Conservation (phyloP, 2,329 filamentous ascomycete species). For the Fusarium musae region DNA sequence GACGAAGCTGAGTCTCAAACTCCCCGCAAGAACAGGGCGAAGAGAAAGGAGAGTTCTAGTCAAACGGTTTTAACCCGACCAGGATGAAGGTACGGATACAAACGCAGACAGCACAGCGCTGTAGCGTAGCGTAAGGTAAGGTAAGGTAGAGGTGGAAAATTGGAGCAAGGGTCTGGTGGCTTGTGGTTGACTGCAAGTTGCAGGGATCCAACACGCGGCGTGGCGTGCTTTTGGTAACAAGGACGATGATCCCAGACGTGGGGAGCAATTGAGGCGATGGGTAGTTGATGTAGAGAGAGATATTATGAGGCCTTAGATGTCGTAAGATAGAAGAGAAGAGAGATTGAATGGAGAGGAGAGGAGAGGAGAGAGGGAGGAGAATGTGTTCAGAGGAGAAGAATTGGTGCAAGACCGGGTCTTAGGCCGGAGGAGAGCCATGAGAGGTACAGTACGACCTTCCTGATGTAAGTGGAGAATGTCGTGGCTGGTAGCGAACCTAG, state of each 20-base stretch:
- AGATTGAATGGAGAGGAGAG: neutral
- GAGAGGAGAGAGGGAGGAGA: conserved; percentile 4
- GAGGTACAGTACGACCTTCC: conserved; percentile 7
- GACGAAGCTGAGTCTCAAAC: conserved; percentile 42
- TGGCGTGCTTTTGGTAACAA: conserved; percentile 41
- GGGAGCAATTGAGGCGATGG: conserved; percentile 25
- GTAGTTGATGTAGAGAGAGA: neutral
- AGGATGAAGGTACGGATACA: conserved; percentile 1
- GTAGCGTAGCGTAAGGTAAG: conserved; percentile 25
- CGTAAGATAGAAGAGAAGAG: neutral
- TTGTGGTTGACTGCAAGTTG: conserved; percentile 37
- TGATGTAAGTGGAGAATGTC: conserved; percentile 28
- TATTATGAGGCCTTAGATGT: neutral
- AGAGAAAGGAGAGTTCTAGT: conserved; percentile 43
- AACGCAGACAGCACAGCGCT: neutral
- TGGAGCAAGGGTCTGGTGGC: conserved; percentile 43
- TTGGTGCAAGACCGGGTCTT: conserved; percentile 12
- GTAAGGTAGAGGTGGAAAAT: conserved; percentile 36
- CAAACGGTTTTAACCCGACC: conserved; percentile 32
- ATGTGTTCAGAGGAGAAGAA: conserved; percentile 20
- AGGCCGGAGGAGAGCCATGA: neutral
- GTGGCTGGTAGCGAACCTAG: conserved; percentile 4
- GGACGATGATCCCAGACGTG: conserved; percentile 20
- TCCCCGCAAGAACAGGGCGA: conserved; percentile 45
- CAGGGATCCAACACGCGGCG: conserved; percentile 40